Base-by-base conservation (phyloP, 2,329 filamentous ascomycete genomes). In the Diaporthe velutina region DNA sequence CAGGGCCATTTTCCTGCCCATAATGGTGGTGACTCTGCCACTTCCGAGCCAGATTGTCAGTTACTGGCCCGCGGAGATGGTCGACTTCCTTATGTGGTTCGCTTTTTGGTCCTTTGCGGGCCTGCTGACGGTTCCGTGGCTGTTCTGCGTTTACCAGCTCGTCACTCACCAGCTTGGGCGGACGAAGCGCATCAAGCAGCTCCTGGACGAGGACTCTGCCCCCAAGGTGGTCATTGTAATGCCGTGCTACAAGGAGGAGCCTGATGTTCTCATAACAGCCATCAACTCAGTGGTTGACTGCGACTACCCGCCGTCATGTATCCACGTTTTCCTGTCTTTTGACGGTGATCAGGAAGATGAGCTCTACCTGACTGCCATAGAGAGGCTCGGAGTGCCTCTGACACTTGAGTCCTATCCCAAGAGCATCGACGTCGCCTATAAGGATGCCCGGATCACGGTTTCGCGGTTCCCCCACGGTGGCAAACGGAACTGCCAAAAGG, bases 201-300 rank as follows among this genome's bases (percentile, higher is more conserved):
- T 95, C 0, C 89, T 98, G 68, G 95, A 98, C 82, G 95, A 97
- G 81, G 86, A 90, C 3, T 95, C 93, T 0, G 96, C 97, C 0
- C 97, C 96, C 2, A 98, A 98, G 84, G 94, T 98, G 22, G 95
- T 98, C 77, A 94, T 98, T 75, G 93, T 98, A 74, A 98, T 98
- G 95, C 97, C 96, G 6, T 97, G 96, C 81, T 98, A 98, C 86
- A 95, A 97, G 81, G 97, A 98, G 81, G 92, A 95, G 40, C 94
- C 95, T 0, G 93, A 94, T 0, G 89, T 98, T 17, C 88, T 98
- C 61, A 88, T 98, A 73, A 94, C 93, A 61, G 97, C 96, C 6
- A 89, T 98, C 79, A 93, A 98, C 84, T 98, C 96, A 0, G 93
- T 98, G 45, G 95, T 98, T 70, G 94, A 96, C 79, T 97, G 95